These are phyloP conservation scores for Tricholoma bakamatsutake DNA, from an alignment of 768 basidiomycete genomes.

Conservation along the genomic window DNA sequence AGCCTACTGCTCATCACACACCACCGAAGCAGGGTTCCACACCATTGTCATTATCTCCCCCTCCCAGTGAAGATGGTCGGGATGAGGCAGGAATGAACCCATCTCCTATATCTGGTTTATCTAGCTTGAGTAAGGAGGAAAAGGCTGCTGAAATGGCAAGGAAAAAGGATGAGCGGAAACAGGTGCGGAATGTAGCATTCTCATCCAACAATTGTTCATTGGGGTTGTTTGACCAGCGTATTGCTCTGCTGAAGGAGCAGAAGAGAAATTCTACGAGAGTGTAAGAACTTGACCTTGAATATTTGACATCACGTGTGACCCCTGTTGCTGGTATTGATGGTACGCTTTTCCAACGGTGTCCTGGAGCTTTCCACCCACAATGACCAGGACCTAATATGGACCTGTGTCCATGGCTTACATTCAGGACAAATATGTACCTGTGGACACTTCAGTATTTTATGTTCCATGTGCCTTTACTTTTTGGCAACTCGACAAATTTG, in stretches of 20 bases:
- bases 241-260: conserved; percentile 76
- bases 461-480: not conserved
- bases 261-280: conserved; percentile 49
- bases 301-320: not conserved
- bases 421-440: not conserved
- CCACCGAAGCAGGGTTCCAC: conserved; percentile 10
- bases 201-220: conserved; percentile 1
- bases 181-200: conserved; percentile 40
- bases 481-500: not conserved
- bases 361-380: not conserved
- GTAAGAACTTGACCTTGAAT: conserved; percentile 2
- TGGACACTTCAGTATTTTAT: not conserved
- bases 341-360: not conserved
- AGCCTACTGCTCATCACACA: not conserved
- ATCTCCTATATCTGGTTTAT: conserved; percentile 41
- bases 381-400: not conserved
- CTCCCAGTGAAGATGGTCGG: conserved; percentile 10
- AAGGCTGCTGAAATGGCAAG: conserved; percentile 91
- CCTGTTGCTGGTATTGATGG: not conserved
- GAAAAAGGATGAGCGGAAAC: conserved; percentile 87
- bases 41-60: conserved; percentile 15
- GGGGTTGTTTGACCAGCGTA: conserved; percentile 40
- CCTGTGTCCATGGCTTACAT: not conserved
- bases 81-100: conserved; percentile 9
- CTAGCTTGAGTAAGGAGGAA: conserved; percentile 62